Conservation (phyloP, 768 basidiomycete genomes). For the Amanita fuliginea region DNA sequence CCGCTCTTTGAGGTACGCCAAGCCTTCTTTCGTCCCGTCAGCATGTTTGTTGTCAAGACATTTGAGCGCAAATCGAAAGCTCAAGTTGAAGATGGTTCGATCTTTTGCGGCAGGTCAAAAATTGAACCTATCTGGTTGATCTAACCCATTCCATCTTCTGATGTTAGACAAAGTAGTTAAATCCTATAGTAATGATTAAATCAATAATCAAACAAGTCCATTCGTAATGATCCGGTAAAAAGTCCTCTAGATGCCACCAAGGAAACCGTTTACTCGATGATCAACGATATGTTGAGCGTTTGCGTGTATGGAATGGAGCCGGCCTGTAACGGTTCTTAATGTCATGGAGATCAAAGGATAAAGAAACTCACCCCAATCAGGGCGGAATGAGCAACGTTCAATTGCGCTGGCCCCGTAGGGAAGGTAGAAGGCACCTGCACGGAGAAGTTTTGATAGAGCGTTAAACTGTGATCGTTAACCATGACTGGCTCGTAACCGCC, state of each 20-base stretch:
- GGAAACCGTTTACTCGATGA: not conserved
- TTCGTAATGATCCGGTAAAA: not conserved
- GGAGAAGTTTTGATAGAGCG: slow-evolving; percentile 35
- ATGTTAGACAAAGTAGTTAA: no score
- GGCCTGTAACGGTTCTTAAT: not conserved
- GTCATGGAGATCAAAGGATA: not conserved
- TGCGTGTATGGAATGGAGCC: not conserved
- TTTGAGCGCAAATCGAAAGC: no score
- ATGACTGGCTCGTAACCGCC: slow-evolving; percentile 31
- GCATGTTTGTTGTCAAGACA: no score
- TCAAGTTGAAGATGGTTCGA: no score
- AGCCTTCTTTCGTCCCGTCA: no score
- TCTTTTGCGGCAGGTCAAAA: no score
- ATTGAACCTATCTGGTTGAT: no score
- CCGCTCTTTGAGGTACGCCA: no score
- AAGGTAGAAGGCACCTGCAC: slow-evolving; percentile 24
- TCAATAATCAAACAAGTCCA: no score
- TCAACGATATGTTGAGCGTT: not conserved
- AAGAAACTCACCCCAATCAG: slow-evolving; percentile 28
- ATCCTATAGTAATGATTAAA: no score
- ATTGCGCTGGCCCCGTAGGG: slow-evolving; percentile 19
- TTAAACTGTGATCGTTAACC: slow-evolving; percentile 12
- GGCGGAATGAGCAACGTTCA: slow-evolving; percentile 25
- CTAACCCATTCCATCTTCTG: no score
- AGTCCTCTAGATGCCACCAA: not conserved